Evolutionary conservation across 192 early-diverging fungal species (phyloP).

Genomic region (Backusella psychrophila): DNA sequence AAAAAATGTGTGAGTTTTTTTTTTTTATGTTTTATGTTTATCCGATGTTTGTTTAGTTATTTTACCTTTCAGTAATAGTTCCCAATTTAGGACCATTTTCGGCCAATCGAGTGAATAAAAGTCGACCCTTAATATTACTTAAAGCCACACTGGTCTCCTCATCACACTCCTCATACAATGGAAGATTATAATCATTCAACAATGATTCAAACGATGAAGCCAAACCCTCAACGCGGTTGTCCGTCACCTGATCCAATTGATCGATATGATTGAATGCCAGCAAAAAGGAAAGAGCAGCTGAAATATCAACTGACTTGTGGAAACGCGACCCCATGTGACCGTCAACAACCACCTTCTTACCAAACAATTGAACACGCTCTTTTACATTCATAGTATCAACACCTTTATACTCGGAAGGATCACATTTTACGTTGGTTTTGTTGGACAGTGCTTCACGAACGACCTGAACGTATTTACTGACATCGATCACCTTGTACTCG

Average conservation of each 20-base stretch:
- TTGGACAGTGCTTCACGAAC: constrained; percentile 46
- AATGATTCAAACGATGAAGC: constrained; percentile 54
- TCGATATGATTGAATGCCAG: constrained; percentile 10
- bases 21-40: too few species aligned
- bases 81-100: constrained; percentile 88
- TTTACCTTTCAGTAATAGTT: constrained; percentile 61
- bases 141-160: constrained; percentile 67
- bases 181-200: constrained; percentile 87
- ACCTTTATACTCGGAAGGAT: constrained; percentile 14
- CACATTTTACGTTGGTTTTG: not conserved
- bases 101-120: constrained; percentile 82
- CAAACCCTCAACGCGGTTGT: constrained; percentile 31
- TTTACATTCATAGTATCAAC: constrained; percentile 42
- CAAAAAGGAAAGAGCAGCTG: constrained; percentile 50
- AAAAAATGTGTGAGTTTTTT: constrained; percentile 2
- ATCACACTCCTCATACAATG: constrained; percentile 85
- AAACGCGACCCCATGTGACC: constrained; percentile 51
- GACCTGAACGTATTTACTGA: constrained; percentile 38
- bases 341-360: constrained; percentile 33
- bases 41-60: constrained; percentile 2
- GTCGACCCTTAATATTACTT: constrained; percentile 73
- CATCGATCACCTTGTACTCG: constrained; percentile 87
- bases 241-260: not conserved
- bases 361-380: constrained; percentile 42
- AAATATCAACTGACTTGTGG: constrained; percentile 52